These are phyloP conservation scores for Magnolia officinalis DNA, from an alignment of 164 flowering plant genomes.

Conservation along the genomic window DNA sequence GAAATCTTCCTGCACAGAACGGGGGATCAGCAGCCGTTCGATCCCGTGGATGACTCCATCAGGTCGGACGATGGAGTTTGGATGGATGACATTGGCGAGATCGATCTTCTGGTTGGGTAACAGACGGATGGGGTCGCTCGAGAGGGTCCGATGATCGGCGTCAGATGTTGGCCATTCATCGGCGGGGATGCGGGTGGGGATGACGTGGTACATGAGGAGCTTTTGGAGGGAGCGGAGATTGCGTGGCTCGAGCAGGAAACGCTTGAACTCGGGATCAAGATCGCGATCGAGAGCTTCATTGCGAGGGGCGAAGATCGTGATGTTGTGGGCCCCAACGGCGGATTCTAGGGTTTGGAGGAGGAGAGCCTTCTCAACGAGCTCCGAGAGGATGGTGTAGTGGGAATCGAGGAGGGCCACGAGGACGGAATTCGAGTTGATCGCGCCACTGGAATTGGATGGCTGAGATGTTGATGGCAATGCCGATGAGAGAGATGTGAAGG, in stretches of 20 bases:
- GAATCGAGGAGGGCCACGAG: constrained; percentile 74
- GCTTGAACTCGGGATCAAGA: constrained; percentile 71
- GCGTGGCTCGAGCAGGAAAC: constrained; percentile 70
- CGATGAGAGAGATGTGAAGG: constrained; percentile 4
- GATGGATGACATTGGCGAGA: constrained; percentile 41
- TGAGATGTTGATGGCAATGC: constrained; percentile 31
- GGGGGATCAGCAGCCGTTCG: constrained; percentile 53
- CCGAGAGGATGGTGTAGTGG: constrained; percentile 68
- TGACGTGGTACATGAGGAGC: constrained; percentile 52
- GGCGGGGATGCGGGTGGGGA: constrained; percentile 50
- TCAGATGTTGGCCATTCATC: constrained; percentile 36
- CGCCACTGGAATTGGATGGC: constrained; percentile 15
- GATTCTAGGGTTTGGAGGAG: constrained; percentile 54
- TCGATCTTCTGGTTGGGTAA: constrained; percentile 27
- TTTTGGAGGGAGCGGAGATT: constrained; percentile 60
- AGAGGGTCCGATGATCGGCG: constrained; percentile 27
- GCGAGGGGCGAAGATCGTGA: constrained; percentile 69
- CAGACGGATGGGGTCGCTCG: constrained; percentile 26
- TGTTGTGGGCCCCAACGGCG: constrained; percentile 49
- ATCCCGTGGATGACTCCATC: constrained; percentile 85
- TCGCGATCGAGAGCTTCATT: constrained; percentile 71
- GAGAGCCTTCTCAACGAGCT: constrained; percentile 65
- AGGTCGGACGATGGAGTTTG: constrained; percentile 55
- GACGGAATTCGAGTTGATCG: constrained; percentile 63
- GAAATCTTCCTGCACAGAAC: constrained; percentile 66